Evolutionary conservation across 2,329 filamentous ascomycete species (phyloP).

Genomic region (Fusarium sambucinum): DNA sequence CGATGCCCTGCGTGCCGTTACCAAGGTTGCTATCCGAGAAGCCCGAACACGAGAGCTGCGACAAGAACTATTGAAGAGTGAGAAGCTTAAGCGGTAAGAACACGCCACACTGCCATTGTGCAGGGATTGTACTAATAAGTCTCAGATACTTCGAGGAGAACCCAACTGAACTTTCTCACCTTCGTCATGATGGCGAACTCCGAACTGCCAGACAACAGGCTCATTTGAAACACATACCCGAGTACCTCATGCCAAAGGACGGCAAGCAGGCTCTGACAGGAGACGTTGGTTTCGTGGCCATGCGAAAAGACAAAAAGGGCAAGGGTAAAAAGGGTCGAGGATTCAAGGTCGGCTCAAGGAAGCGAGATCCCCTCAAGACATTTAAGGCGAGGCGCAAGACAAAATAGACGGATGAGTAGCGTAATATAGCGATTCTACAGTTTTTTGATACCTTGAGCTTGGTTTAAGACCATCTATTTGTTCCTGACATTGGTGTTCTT

Average conservation of each 20-base stretch:
- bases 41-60: constrained; percentile 88
- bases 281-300: constrained; percentile 82
- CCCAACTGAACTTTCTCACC: constrained; percentile 85
- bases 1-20: constrained; percentile 90
- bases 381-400: constrained; percentile 76
- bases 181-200: constrained; percentile 91
- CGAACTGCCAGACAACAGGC: constrained; percentile 85
- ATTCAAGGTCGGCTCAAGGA: constrained; percentile 69
- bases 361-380: constrained; percentile 86
- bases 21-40: constrained; percentile 88
- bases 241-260: constrained; percentile 87
- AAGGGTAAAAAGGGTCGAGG: constrained; percentile 60
- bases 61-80: constrained; percentile 90
- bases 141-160: constrained; percentile 91
- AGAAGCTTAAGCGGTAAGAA: constrained; percentile 81
- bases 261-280: constrained; percentile 75
- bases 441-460: constrained; percentile 39
- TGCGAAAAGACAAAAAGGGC: constrained; percentile 68
- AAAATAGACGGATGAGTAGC: constrained; percentile 45
- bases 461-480: constrained; percentile 12
- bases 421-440: constrained; percentile 30
- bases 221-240: constrained; percentile 93
- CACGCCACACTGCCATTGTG: too few species aligned
- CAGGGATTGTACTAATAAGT: constrained; percentile 8
- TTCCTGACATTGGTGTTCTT: neutral